phyloP scores from a whole-genome alignment of 2,329 filamentous ascomycete species.

The Penicillium sp. region DNA sequence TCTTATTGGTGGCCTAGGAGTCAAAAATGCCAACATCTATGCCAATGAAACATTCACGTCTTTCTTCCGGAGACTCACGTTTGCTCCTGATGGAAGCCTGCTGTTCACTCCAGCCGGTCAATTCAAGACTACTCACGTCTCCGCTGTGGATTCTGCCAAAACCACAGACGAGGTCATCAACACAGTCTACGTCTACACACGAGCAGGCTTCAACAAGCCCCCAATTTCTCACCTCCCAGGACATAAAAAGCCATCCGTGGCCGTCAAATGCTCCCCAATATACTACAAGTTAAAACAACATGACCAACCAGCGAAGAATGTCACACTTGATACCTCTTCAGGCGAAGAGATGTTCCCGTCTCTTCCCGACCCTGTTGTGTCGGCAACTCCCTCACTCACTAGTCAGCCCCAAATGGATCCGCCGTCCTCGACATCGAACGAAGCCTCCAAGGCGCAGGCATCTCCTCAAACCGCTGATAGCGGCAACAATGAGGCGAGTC shows the following conservation, averaged over 20 bases:
- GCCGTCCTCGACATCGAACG: conserved; percentile 54
- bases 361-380: conserved; percentile 77
- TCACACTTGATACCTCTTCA: conserved; percentile 92
- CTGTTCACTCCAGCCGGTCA: conserved; percentile 94
- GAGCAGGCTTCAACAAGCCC: conserved; percentile 94
- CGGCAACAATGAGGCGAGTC: conserved; percentile 51
- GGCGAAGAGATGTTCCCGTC: conserved; percentile 79
- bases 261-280: conserved; percentile 88
- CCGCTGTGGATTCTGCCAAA: conserved; percentile 68
- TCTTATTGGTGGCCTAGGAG: conserved; percentile 61
- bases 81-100: conserved; percentile 91
- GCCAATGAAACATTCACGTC: conserved; percentile 96
- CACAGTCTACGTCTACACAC: conserved; percentile 96
- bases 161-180: conserved; percentile 85
- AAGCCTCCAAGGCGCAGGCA: conserved; percentile 55
- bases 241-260: conserved; percentile 97
- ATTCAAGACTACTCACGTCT: conserved; percentile 77
- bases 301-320: conserved; percentile 73
- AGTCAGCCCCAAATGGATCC: conserved; percentile 71
- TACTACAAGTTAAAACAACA: conserved; percentile 78
- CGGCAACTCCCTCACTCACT: conserved; percentile 50
- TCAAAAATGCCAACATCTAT: conserved; percentile 87
- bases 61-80: conserved; percentile 91
- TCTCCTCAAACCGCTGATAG: conserved; percentile 55
- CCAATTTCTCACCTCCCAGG: conserved; percentile 93